Conservation (phyloP, 352 stramenopile genomes). For the Phytopythium helicoides region DNA sequence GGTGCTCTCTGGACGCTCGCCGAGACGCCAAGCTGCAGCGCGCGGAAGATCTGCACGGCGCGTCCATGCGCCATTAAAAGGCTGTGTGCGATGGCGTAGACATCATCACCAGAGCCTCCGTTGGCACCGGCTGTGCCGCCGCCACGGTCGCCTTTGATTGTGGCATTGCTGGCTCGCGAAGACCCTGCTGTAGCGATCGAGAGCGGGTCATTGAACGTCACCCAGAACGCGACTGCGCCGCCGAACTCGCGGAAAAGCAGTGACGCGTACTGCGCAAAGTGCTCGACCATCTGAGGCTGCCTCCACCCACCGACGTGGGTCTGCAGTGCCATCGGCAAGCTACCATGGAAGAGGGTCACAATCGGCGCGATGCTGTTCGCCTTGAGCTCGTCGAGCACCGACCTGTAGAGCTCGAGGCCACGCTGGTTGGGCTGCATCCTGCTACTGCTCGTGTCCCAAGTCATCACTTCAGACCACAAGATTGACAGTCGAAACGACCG, state of each 20-base stretch:
- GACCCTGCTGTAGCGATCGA: not conserved
- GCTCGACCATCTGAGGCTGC: not conserved
- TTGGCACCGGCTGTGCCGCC: too few relatives aligned
- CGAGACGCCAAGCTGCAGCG: slow-evolving; percentile 13
- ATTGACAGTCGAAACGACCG: slow-evolving; percentile 87
- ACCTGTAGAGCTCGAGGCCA: slow-evolving; percentile 77
- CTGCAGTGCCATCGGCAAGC: not conserved
- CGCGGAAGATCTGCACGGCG: slow-evolving; percentile 62
- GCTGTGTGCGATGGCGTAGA: slow-evolving; percentile 50
- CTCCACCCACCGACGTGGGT: not conserved
- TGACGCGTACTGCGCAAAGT: slow-evolving; percentile 1
- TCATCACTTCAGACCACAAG: slow-evolving; percentile 87
- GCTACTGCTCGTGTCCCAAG: slow-evolving; percentile 45
- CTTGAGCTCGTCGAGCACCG: not conserved
- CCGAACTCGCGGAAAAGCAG: slow-evolving; percentile 3
- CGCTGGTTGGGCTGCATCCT: slow-evolving; percentile 63
- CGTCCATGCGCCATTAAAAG: slow-evolving; percentile 75
- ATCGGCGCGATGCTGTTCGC: not conserved
- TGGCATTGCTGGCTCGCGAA: too few relatives aligned
- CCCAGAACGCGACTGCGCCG: not conserved
- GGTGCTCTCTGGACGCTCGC: not conserved
- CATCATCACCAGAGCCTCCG: not conserved
- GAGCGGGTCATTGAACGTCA: slow-evolving; percentile 1
- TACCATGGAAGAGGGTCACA: slow-evolving; percentile 52
- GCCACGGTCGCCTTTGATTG: too few relatives aligned